phyloP scores from a whole-genome alignment of 768 basidiomycete species.

The Brasilioporus rufonigricans region DNA sequence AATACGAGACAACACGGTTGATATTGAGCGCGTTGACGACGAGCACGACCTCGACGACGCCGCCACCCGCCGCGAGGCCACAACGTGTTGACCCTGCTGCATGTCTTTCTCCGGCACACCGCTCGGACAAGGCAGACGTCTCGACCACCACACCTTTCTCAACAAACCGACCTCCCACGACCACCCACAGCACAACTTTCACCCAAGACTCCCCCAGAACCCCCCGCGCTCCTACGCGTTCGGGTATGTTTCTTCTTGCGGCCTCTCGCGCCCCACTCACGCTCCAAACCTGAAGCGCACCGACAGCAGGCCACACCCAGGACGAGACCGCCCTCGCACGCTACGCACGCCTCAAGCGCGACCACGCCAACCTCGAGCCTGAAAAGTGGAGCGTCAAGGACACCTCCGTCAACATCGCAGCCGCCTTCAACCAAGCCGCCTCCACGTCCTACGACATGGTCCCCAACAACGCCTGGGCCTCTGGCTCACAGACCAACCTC shows the following conservation, averaged over 20 bases:
- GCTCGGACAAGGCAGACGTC: constrained; percentile 80
- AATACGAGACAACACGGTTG: constrained; percentile 28
- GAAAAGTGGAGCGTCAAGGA: constrained; percentile 74
- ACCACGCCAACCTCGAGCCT: constrained; percentile 47
- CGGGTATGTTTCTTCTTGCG: constrained; percentile 48
- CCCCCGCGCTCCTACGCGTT: constrained; percentile 61
- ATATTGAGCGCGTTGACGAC: constrained; percentile 11
- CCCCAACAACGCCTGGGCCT: constrained; percentile 59
- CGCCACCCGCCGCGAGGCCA: constrained; percentile 7
- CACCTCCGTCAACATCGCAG: constrained; percentile 84
- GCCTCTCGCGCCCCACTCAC: constrained; percentile 6
- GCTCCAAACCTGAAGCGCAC: constrained; percentile 42
- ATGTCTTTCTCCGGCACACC: constrained; percentile 90
- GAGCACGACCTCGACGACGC: constrained; percentile 2
- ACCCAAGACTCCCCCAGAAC: constrained; percentile 28
- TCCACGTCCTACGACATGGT: constrained; percentile 40
- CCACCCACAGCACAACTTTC: constrained; percentile 28
- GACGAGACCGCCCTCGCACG: constrained; percentile 45
- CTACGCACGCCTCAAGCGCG: constrained; percentile 46
- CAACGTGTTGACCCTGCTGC: constrained; percentile 32
- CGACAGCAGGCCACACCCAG: constrained; percentile 49
- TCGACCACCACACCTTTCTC: constrained; percentile 77
- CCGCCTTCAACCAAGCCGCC: constrained; percentile 75
- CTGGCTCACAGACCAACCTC: constrained; percentile 46
- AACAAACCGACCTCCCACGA: constrained; percentile 46